Conservation (phyloP, 768 basidiomycete genomes). For the Coprinopsis strossmayeri region DNA sequence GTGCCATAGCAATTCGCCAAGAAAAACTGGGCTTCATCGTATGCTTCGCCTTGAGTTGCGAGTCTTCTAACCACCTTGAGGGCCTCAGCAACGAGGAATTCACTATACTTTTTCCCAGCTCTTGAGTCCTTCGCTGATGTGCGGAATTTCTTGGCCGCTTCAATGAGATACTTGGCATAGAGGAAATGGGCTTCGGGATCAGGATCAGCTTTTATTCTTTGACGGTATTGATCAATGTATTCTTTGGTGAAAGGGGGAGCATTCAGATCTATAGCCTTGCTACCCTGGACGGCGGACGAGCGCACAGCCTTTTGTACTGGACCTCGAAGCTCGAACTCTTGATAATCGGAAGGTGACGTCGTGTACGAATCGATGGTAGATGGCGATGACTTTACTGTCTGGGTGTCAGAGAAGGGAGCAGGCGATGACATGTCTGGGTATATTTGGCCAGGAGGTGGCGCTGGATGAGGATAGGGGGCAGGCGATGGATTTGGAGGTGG, state of each 20-base stretch:
- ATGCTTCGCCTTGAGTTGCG: conserved; percentile 87
- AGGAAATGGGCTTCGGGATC: conserved; percentile 97
- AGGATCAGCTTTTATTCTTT: conserved; percentile 94
- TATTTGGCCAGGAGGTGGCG: conserved; percentile 14
- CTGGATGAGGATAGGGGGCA: conserved; percentile 14
- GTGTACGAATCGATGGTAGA: conserved; percentile 14
- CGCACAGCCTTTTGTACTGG: conserved; percentile 49
- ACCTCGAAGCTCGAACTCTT: conserved; percentile 55
- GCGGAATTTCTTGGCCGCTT: conserved; percentile 91
- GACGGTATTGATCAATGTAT: conserved; percentile 96
- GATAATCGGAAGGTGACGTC: conserved; percentile 20
- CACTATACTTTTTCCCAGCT: conserved; percentile 85
- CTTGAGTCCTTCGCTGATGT: conserved; percentile 68
- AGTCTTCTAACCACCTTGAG: conserved; percentile 89
- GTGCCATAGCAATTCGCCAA: conserved; percentile 96
- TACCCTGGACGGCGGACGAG: conserved; percentile 50
- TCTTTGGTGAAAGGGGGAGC: conserved; percentile 90
- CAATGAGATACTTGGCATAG: conserved; percentile 98
- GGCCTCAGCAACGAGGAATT: conserved; percentile 79
- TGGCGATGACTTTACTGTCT: conserved; percentile 20
- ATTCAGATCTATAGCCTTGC: conserved; percentile 75
- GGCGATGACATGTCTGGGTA: conserved; percentile 10
- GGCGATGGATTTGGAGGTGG: conserved; percentile 39
- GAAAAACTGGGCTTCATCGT: conserved; percentile 97
- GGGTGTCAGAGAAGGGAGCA: conserved; percentile 13